A percentile compares a stretch with the other conserved stretches of the same genome.
These are phyloP conservation scores for Pluteus cervinus DNA, from an alignment of 768 basidiomycete species.

Conservation along the genomic window DNA sequence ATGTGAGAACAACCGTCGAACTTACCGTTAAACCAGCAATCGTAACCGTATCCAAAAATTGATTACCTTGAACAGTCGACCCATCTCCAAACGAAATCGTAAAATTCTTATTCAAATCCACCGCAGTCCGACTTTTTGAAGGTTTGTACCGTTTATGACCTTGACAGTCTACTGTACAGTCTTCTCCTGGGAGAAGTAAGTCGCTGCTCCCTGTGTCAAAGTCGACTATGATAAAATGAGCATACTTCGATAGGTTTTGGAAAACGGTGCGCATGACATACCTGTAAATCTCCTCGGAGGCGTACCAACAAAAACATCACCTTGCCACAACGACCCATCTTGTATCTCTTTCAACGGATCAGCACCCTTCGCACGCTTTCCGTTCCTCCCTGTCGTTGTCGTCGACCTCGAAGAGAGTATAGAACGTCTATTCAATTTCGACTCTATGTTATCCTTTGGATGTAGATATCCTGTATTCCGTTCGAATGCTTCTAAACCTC, in stretches of 20 bases:
- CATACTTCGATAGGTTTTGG: not conserved
- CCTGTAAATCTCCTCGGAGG: too few relatives aligned
- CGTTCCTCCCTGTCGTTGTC: slow-evolving; percentile 7
- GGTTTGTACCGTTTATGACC: slow-evolving; percentile 31
- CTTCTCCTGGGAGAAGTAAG: slow-evolving; percentile 21
- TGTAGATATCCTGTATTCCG: slow-evolving; percentile 38
- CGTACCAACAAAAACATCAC: too few relatives aligned
- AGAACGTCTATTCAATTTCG: too few relatives aligned
- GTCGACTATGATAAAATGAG: slow-evolving; percentile 12
- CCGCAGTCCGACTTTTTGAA: slow-evolving; percentile 9
- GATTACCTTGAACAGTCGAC: slow-evolving; percentile 28
- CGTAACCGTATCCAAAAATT: slow-evolving; percentile 34
- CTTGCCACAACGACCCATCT: too few relatives aligned
- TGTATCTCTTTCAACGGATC: too few relatives aligned
- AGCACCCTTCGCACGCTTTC: too few relatives aligned
- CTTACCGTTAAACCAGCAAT: too few relatives aligned
- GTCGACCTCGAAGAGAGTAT: slow-evolving; percentile 13
- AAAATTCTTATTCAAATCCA: slow-evolving; percentile 15
- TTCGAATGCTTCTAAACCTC: slow-evolving; percentile 36
- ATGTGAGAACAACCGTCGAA: too few relatives aligned
- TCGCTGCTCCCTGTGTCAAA: slow-evolving; percentile 32
- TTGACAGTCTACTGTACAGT: slow-evolving; percentile 22
- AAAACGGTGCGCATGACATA: slow-evolving; percentile 7
- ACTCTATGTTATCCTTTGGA: too few relatives aligned
- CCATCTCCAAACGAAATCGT: slow-evolving; percentile 37